These are phyloP conservation scores for Fagopyrum tataricum DNA, from an alignment of 148 eudicot genomes.

Conservation along the genomic window DNA sequence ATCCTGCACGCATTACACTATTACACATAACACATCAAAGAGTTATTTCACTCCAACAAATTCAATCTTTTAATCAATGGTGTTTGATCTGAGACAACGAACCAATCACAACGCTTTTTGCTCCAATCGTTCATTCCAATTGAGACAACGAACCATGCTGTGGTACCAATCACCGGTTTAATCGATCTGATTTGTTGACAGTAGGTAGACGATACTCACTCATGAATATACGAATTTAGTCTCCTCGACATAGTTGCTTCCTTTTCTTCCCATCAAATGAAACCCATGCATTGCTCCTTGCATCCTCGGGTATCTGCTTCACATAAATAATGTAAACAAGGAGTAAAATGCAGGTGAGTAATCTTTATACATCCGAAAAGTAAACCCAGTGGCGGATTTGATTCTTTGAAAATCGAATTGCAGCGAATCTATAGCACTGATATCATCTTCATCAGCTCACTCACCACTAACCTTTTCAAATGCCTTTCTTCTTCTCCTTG, in stretches of 20 bases:
- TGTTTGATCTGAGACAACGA: too few species aligned
- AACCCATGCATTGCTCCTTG: constrained; percentile 98
- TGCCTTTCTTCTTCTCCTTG: constrained; percentile 3
- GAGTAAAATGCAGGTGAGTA: too few species aligned
- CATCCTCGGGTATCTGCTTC: constrained; percentile 82
- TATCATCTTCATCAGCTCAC: constrained; percentile 7
- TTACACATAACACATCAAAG: too few species aligned
- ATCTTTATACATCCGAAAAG: too few species aligned
- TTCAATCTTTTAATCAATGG: too few species aligned
- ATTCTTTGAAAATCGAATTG: constrained; percentile 13
- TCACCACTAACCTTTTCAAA: constrained; percentile 12
- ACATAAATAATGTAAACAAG: neutral
- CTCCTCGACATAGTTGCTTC: constrained; percentile 92
- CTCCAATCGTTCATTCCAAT: constrained; percentile 95
- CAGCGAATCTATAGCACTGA: constrained; percentile 5
- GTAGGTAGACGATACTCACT: constrained; percentile 96
- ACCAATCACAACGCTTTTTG: constrained; percentile 94
- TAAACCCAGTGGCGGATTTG: constrained; percentile 12
- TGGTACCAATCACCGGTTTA: constrained; percentile 98
- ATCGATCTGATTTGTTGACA: constrained; percentile 85
- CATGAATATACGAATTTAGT: constrained; percentile 80
- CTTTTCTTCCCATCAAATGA: constrained; percentile 98
- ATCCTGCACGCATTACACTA: too few species aligned
- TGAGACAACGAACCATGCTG: constrained; percentile 89
- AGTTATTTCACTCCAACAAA: too few species aligned